Conservation (phyloP, 352 stramenopile species). For the Pythium vanterpoolii region DNA sequence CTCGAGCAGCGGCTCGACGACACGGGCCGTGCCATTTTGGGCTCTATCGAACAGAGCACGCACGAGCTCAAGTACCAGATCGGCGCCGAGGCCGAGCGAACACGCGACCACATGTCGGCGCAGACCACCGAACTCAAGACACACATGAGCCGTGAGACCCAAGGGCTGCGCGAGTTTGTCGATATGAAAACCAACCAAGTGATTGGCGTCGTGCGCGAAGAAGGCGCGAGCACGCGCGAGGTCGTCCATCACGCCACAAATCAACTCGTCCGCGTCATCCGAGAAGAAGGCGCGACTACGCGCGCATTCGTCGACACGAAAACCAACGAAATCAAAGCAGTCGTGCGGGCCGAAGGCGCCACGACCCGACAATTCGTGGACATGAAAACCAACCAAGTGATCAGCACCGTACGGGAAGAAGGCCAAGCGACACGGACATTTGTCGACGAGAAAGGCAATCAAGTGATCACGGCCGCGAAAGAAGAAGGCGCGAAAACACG, state of each 20-base stretch:
- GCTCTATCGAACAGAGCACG: neutral
- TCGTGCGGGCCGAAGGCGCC: too few species aligned
- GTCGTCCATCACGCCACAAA: neutral
- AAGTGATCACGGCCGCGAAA: too few species aligned
- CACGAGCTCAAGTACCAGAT: neutral
- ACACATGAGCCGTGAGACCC: slow-evolving; percentile 7
- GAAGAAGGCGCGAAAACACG: too few species aligned
- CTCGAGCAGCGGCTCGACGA: neutral
- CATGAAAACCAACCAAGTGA: too few species aligned
- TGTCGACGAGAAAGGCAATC: too few species aligned
- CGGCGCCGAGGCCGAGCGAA: neutral
- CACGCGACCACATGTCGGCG: neutral
- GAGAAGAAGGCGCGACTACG: too few species aligned
- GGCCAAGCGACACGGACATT: too few species aligned
- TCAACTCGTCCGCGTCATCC: too few species aligned
- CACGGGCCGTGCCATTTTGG: neutral
- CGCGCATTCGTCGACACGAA: too few species aligned
- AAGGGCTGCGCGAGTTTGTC: neutral
- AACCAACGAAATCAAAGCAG: too few species aligned
- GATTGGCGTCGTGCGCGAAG: slow-evolving; percentile 9
- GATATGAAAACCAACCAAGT: slow-evolving; percentile 10
- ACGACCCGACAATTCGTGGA: too few species aligned
- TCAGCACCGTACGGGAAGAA: too few species aligned
- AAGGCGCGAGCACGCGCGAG: neutral
- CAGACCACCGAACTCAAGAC: neutral